Evolutionary conservation across 148 eudicot species (phyloP).

Genomic region (Polygonum aviculare): DNA sequence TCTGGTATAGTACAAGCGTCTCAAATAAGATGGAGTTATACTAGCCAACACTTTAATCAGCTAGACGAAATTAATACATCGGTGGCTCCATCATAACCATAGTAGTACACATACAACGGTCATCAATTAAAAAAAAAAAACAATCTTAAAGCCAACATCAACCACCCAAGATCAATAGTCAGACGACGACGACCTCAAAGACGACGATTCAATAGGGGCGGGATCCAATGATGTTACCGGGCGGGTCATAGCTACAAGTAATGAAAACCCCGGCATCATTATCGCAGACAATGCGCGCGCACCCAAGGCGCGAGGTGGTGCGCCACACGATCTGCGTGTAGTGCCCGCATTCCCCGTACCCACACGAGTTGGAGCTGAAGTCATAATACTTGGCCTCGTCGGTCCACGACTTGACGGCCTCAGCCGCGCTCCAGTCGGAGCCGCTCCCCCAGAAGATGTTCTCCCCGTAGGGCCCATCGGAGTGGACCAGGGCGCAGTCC

Average conservation of each 20-base stretch:
- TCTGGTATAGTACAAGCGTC: too few relatives aligned
- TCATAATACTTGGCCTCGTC: slow-evolving; percentile 17
- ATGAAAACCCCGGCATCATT: slow-evolving; percentile 17
- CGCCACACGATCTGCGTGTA: slow-evolving; percentile 31
- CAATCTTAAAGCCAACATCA: too few relatives aligned
- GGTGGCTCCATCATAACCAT: too few relatives aligned
- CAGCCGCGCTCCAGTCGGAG: slow-evolving; percentile 21
- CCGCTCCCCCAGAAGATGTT: slow-evolving; percentile 25
- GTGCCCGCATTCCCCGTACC: slow-evolving; percentile 24
- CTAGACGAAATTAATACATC: too few relatives aligned
- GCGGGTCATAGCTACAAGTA: slow-evolving; percentile 27
- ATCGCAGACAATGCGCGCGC: slow-evolving; percentile 16
- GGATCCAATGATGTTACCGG: slow-evolving; percentile 22
- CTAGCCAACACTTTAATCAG: too few relatives aligned
- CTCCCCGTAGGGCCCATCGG: slow-evolving; percentile 22
- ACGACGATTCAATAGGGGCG: slow-evolving; percentile 7
- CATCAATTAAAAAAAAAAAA: too few relatives aligned
- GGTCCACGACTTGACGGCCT: slow-evolving; percentile 27
- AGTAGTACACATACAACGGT: too few relatives aligned
- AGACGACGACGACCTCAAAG: too few relatives aligned
- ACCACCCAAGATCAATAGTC: too few relatives aligned
- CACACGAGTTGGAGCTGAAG: slow-evolving; percentile 3
- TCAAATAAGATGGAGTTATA: too few relatives aligned
- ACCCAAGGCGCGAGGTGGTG: slow-evolving; percentile 20
- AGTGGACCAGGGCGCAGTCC: slow-evolving; percentile 18